phyloP scores from a whole-genome alignment of 306 rosid genomes.

The Castanospermum australe region DNA sequence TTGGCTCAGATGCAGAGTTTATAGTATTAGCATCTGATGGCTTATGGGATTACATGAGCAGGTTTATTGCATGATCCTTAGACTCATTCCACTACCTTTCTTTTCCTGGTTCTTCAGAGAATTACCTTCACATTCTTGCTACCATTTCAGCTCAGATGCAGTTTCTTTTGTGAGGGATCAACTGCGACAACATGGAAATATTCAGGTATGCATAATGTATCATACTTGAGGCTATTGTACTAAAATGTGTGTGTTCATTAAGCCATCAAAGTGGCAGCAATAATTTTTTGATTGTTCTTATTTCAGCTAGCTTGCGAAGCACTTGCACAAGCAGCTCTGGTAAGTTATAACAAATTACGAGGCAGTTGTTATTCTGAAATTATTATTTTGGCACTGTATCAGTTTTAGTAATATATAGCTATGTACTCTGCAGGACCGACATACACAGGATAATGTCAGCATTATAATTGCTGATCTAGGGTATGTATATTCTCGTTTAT shows the following conservation, averaged over 20 bases:
- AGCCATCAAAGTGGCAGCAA: not conserved
- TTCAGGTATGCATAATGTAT: conserved; percentile 58
- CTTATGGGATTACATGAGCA: conserved; percentile 94
- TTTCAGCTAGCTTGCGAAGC: conserved; percentile 87
- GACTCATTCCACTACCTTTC: conserved; percentile 15
- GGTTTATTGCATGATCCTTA: conserved; percentile 43
- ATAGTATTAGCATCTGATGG: conserved; percentile 93
- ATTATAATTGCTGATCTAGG: conserved; percentile 90
- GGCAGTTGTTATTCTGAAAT: not conserved
- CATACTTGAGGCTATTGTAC: not conserved
- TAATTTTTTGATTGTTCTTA: conserved; percentile 25
- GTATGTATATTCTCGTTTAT: conserved; percentile 40
- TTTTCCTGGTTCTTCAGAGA: conserved; percentile 4
- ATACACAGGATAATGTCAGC: conserved; percentile 93
- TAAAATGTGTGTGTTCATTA: not conserved
- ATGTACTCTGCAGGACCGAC: conserved; percentile 55
- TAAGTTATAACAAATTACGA: conserved; percentile 44
- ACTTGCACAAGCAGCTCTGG: conserved; percentile 91
- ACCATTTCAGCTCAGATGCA: conserved; percentile 81
- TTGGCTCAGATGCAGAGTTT: conserved; percentile 81
- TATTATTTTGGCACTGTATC: not conserved
- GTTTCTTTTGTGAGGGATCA: conserved; percentile 79
- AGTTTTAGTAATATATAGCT: conserved; percentile 5
- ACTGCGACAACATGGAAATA: conserved; percentile 80
- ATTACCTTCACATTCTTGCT: conserved; percentile 31